These are phyloP conservation scores for Raddia guianensis DNA, from an alignment of 176 grass and related monocot genomes.

Conservation along the genomic window DNA sequence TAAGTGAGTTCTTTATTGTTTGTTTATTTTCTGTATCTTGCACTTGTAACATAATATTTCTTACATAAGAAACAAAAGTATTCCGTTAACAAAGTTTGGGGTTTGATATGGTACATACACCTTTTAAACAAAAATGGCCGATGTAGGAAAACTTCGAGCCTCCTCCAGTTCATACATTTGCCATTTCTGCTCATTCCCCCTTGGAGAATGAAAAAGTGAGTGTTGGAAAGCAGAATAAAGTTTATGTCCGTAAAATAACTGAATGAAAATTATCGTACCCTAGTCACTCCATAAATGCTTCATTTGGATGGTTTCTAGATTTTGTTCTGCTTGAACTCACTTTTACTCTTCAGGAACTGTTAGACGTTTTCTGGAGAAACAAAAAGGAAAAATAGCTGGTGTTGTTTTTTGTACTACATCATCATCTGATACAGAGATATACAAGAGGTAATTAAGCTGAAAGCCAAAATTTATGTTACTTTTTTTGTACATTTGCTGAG, in stretches of 20 bases:
- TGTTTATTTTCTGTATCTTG: constrained; percentile 1
- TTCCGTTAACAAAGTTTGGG: constrained; percentile 1
- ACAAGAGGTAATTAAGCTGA: constrained; percentile 69
- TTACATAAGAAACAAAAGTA: constrained; percentile 5
- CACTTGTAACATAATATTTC: constrained; percentile 9
- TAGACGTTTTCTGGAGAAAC: constrained; percentile 93
- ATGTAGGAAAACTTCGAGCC: background rate
- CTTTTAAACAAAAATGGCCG: background rate
- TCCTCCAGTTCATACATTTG: constrained; percentile 14
- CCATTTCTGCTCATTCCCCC: background rate
- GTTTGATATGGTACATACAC: background rate
- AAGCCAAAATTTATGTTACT: background rate
- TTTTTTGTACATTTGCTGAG: constrained; percentile 30
- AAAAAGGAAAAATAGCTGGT: constrained; percentile 82
- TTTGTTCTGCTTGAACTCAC: constrained; percentile 6
- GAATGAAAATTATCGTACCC: no score
- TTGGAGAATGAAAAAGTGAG: background rate
- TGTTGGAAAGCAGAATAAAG: constrained; percentile 4
- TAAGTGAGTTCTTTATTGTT: constrained; percentile 68
- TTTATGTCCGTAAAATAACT: background rate
- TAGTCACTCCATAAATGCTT: constrained; percentile 24
- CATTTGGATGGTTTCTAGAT: background rate
- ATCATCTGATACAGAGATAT: constrained; percentile 93
- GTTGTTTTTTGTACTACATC: constrained; percentile 92
- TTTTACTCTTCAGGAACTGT: constrained; percentile 73